Conservation (phyloP, 2,329 filamentous ascomycete genomes). For the Fusarium nelsonii region DNA sequence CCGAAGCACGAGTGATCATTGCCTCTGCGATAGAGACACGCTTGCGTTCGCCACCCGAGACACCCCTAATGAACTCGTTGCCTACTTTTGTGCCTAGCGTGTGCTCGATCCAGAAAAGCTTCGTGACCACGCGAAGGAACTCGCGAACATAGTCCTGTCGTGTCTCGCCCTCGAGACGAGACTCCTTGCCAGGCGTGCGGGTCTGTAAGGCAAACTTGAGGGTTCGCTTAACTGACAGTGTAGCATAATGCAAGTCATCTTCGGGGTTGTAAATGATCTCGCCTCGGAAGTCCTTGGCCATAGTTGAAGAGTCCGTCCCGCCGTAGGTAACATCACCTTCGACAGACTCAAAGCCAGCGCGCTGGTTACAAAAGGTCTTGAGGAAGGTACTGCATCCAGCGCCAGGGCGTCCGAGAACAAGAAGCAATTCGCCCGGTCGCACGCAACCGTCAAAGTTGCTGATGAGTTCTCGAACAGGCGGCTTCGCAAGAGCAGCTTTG, state of each 20-base stretch:
- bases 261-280: slow-evolving; percentile 78
- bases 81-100: slow-evolving; percentile 77
- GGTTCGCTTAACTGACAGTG: slow-evolving; percentile 74
- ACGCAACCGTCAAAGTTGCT: slow-evolving; percentile 75
- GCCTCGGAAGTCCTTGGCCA: slow-evolving; percentile 67
- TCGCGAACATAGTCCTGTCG: slow-evolving; percentile 66
- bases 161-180: slow-evolving; percentile 69
- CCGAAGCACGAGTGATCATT: slow-evolving; percentile 68
- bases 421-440: slow-evolving; percentile 76
- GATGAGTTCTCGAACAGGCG: slow-evolving; percentile 73
- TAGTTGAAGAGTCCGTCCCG: slow-evolving; percentile 58
- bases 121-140: slow-evolving; percentile 71
- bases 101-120: slow-evolving; percentile 78
- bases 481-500: slow-evolving; percentile 65
- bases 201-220: slow-evolving; percentile 75
- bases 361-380: slow-evolving; percentile 78
- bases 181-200: slow-evolving; percentile 65
- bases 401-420: slow-evolving; percentile 76
- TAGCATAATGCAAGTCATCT: slow-evolving; percentile 76
- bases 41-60: slow-evolving; percentile 76
- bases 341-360: slow-evolving; percentile 72
- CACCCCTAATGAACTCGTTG: slow-evolving; percentile 73
- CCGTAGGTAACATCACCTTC: slow-evolving; percentile 75
- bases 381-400: slow-evolving; percentile 78
- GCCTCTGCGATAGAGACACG: slow-evolving; percentile 81